A percentile compares a stretch with the other conserved stretches of the same genome.
Conservation (phyloP, 371 early-diverging fungal species). For the Mortierella sp. region DNA sequence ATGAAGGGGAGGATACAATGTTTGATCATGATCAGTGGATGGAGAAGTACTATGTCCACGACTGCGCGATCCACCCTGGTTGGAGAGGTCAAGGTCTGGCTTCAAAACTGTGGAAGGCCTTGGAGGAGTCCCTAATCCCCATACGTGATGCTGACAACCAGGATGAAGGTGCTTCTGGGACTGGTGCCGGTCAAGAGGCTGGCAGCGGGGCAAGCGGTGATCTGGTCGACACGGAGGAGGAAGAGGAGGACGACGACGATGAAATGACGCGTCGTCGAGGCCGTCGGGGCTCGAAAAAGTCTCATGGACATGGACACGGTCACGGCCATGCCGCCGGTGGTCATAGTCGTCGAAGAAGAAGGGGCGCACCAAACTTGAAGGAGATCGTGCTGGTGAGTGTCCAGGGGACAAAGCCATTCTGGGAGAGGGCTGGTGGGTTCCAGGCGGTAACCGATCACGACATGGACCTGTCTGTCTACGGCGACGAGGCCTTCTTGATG, state of each 20-base stretch:
- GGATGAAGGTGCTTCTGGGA: background rate
- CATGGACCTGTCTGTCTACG: constrained; percentile 40
- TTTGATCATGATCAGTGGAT: constrained; percentile 46
- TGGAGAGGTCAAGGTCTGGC: constrained; percentile 46
- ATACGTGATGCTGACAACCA: background rate
- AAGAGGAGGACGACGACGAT: constrained; percentile 13
- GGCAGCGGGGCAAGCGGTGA: constrained; percentile 3
- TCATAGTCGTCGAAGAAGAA: background rate
- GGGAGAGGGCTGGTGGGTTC: constrained; percentile 39
- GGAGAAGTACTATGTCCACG: constrained; percentile 53
- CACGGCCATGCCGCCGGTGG: constrained; percentile 2
- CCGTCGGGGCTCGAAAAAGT: constrained; percentile 5
- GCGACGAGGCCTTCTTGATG: constrained; percentile 40
- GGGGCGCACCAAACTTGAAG: constrained; percentile 49
- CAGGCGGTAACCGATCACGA: constrained; percentile 39
- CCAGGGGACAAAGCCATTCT: constrained; percentile 42
- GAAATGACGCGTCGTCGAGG: constrained; percentile 3
- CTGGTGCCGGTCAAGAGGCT: background rate
- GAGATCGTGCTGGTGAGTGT: constrained; percentile 53
- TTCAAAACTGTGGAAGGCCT: constrained; percentile 38
- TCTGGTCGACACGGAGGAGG: constrained; percentile 39
- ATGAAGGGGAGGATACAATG: constrained; percentile 15
- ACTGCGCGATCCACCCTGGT: constrained; percentile 49
- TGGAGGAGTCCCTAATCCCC: constrained; percentile 40
- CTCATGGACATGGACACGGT: background rate